phyloP scores from a whole-genome alignment of 768 basidiomycete species.

The Sistotremastrum niveocremeum region DNA sequence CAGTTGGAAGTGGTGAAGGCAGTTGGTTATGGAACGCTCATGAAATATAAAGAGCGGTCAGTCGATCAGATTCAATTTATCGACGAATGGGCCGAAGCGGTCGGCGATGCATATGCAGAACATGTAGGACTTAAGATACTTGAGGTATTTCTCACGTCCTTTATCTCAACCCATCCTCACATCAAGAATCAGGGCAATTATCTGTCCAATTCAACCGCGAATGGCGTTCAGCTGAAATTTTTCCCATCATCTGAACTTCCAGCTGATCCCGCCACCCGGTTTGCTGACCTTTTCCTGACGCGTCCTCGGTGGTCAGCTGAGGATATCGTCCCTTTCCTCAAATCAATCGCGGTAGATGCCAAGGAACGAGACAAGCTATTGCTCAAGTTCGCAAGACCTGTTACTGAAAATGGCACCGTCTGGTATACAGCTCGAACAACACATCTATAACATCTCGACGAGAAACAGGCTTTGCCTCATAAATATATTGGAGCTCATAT shows the following conservation, averaged over 20 bases:
- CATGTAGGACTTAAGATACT: slow-evolving; percentile 51
- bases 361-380: slow-evolving; percentile 84
- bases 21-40: slow-evolving; percentile 64
- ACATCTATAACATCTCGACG: neutral
- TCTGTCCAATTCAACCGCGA: slow-evolving; percentile 30
- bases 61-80: slow-evolving; percentile 45
- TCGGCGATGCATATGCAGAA: slow-evolving; percentile 67
- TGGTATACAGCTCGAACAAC: slow-evolving; percentile 58
- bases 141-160: slow-evolving; percentile 29
- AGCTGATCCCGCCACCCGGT: slow-evolving; percentile 64
- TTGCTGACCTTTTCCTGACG: slow-evolving; percentile 78
- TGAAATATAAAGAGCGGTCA: slow-evolving; percentile 51
- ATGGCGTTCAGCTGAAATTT: slow-evolving; percentile 38
- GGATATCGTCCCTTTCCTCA: slow-evolving; percentile 72
- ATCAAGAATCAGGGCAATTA: slow-evolving; percentile 53
- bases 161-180: neutral
- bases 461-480: no score
- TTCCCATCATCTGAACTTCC: slow-evolving; percentile 69
- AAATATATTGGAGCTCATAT: no score
- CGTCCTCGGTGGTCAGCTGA: slow-evolving; percentile 62
- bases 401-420: slow-evolving; percentile 48
- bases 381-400: slow-evolving; percentile 72
- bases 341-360: slow-evolving; percentile 65
- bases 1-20: slow-evolving; percentile 43
- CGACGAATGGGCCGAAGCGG: slow-evolving; percentile 51